phyloP scores from a whole-genome alignment of 129 eudicot genomes.

The Kitagawia praeruptora region DNA sequence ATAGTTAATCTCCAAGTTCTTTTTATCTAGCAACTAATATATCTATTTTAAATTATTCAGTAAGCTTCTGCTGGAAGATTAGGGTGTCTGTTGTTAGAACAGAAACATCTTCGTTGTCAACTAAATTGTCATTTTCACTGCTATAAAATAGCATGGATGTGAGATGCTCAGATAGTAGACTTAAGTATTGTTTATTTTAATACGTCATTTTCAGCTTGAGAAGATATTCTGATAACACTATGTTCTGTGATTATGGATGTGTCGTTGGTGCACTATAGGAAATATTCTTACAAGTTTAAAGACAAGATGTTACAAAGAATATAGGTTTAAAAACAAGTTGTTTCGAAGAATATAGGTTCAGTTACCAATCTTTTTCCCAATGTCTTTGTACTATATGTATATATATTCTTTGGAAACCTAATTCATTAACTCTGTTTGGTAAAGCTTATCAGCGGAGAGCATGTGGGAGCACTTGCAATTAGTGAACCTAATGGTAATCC shows the following conservation, averaged over 20 bases:
- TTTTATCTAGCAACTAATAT: not conserved
- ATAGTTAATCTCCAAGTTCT: not conserved
- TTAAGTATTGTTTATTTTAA: not conserved
- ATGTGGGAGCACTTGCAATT: constrained; percentile 99
- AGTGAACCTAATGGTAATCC: constrained; percentile 85
- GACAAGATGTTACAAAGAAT: not conserved
- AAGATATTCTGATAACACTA: not conserved
- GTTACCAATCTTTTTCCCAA: not conserved
- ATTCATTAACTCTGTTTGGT: constrained; percentile 9
- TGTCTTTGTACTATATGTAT: no score
- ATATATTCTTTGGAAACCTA: not conserved
- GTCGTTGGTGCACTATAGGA: not conserved
- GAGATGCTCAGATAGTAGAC: not conserved
- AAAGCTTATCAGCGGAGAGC: constrained; percentile 63
- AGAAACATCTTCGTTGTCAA: not conserved
- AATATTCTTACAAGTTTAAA: not conserved
- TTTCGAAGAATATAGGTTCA: no score
- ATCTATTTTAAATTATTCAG: not conserved
- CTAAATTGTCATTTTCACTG: not conserved
- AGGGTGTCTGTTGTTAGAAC: not conserved
- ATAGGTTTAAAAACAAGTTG: no score
- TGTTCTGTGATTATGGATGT: not conserved
- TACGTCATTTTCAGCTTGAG: not conserved
- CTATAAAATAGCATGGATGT: not conserved
- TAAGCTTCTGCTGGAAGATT: not conserved